Base-by-base conservation (phyloP, 257 asterid species). In the Marsdenia floribunda region DNA sequence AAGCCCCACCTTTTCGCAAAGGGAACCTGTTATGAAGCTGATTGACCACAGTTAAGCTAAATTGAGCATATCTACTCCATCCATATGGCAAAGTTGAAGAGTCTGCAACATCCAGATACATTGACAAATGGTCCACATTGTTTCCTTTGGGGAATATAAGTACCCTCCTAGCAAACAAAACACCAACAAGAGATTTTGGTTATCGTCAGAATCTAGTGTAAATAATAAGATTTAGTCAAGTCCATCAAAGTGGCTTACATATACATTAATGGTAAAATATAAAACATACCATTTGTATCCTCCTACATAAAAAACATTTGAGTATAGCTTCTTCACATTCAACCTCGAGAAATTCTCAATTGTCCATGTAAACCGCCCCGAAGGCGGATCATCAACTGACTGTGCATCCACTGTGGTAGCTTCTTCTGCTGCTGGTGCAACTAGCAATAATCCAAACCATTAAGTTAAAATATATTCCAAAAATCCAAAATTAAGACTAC, bases 61-160 rank as follows among this genome's bases (percentile, higher is more conserved):
- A 91, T 76, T 90, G 97, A 19, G 97, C 96, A 82, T 82, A 83
- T 88, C 95, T 84, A 83, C 90, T 90, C 97, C 97, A 91, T 50
- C 96, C 96, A 83, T 88, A 88, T 37, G 97, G 95, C 87, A 90
- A 77, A 61, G 79, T 53, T 42, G 87, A 9, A 49, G 93, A 86
- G 79, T 91, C 96, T 11, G 96, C 96, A 78, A 92, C 95, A 80
- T 92, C 97, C 73, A 92, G 78, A 80, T 92, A 92, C 97, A 88
- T 86, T 0, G 97, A 92, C 79, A 92, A 81, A 79, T 87, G 87
- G 60, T 92, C 97, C 57, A 87, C 95, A 73, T 92, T 90, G 82
- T 92, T 92, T 68, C 97, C 97, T 76, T 88, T 92, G 18, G 97
- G 96, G 78, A 91, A 91, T 65, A 86, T 88, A 77, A 91, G 93